phyloP scores from a whole-genome alignment of 495 filamentous ascomycete genomes.

The Neurospora sp. region DNA sequence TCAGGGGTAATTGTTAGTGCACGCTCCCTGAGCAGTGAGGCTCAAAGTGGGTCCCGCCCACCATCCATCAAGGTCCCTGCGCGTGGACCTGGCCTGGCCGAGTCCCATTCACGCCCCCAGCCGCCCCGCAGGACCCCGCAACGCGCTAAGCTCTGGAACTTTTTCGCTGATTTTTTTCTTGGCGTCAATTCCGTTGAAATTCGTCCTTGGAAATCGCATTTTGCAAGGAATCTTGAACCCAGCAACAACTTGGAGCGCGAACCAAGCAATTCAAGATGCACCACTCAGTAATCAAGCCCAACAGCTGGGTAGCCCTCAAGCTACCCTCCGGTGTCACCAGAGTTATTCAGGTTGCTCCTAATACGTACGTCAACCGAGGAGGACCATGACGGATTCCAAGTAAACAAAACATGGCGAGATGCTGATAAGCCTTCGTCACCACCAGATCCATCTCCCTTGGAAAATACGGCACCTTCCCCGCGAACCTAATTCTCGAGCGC shows the following conservation, averaged over 20 bases:
- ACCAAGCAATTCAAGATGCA: conserved; percentile 21
- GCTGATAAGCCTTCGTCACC: background rate
- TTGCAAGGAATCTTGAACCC: background rate
- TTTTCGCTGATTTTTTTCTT: background rate
- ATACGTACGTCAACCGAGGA: conserved; percentile 52
- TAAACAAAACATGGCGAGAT: conserved; percentile 5
- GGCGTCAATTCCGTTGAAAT: background rate
- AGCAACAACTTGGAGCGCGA: background rate
- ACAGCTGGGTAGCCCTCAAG: conserved; percentile 54
- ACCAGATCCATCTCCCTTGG: conserved; percentile 69
- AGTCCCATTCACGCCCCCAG: background rate
- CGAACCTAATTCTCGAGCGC: conserved; percentile 76
- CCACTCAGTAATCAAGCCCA: conserved; percentile 44
- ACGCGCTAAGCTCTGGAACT: background rate
- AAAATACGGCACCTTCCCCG: conserved; percentile 80
- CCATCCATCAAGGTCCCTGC: background rate
- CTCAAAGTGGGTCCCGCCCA: background rate
- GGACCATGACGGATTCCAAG: background rate
- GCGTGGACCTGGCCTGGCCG: background rate
- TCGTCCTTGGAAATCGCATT: background rate
- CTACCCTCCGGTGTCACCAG: conserved; percentile 58
- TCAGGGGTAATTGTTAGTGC: background rate
- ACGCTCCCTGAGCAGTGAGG: background rate
- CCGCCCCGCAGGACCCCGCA: background rate
- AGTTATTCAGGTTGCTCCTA: conserved; percentile 55